These are phyloP conservation scores for Verbena officinalis DNA, from an alignment of 257 asterid species.

Conservation along the genomic window DNA sequence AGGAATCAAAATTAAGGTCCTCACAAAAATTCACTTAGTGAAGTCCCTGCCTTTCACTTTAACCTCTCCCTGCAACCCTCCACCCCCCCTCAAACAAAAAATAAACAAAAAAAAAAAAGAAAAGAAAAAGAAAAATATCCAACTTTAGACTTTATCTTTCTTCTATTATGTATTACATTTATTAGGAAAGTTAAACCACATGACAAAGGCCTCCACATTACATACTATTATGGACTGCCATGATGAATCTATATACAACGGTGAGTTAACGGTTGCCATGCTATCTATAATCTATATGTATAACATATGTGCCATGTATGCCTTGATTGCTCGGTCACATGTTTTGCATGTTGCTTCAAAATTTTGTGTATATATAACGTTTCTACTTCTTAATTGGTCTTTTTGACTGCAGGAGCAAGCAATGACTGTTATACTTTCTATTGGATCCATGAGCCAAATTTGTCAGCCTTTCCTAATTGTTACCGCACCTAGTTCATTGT, in stretches of 20 bases:
- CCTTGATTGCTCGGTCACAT: constrained; percentile 4
- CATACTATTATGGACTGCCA: constrained; percentile 6
- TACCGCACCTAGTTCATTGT: constrained; percentile 42
- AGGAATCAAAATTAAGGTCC: not conserved
- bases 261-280: not conserved
- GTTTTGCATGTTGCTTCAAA: constrained; percentile 2
- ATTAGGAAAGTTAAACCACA: constrained; percentile 10
- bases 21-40: too few species aligned
- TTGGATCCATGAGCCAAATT: constrained; percentile 47
- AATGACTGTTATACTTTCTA: constrained; percentile 41
- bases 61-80: too few species aligned
- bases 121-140: not conserved
- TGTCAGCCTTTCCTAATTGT: constrained; percentile 61
- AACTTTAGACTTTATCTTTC: not conserved
- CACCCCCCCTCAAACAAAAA: too few species aligned
- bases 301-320: not conserved
- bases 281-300: constrained; percentile 5
- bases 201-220: not conserved
- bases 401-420: constrained; percentile 54
- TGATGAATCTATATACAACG: constrained; percentile 14
- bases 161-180: not conserved
- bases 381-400: constrained; percentile 24
- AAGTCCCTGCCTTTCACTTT: too few species aligned
- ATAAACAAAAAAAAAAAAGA: not conserved
- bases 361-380: not conserved